Percentiles rank a stretch among this genome's conserved stretches.
Evolutionary conservation across 2,329 filamentous ascomycete species (phyloP).

Genomic region (Gliomastix tumulicola): DNA sequence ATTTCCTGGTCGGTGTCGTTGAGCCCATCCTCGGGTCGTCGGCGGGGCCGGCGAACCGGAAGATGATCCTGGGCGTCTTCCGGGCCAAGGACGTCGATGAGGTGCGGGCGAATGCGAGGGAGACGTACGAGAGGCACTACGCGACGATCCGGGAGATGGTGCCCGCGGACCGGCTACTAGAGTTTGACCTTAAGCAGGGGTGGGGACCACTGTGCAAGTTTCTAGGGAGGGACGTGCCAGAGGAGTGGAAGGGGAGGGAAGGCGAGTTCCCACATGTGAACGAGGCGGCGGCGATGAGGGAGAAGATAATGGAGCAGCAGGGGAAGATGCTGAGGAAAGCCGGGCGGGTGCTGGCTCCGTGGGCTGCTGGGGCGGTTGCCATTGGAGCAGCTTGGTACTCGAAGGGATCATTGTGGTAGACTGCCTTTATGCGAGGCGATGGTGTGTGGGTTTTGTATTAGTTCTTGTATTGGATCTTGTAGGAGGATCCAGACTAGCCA

Average conservation of each 20-base stretch:
- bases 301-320: not conserved
- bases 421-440: no score
- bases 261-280: no score
- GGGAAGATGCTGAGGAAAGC: no score
- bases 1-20: slow-evolving; percentile 10
- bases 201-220: slow-evolving; percentile 29
- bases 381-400: no score
- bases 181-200: slow-evolving; percentile 22
- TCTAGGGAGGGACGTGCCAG: slow-evolving; percentile 20
- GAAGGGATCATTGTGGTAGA: no score
- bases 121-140: slow-evolving; percentile 20
- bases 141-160: slow-evolving; percentile 15
- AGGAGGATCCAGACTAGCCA: no score
- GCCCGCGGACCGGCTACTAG: slow-evolving; percentile 12
- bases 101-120: slow-evolving; percentile 10
- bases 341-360: no score
- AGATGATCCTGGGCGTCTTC: slow-evolving; percentile 18
- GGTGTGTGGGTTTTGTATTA: no score
- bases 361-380: no score
- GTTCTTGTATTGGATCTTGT: no score
- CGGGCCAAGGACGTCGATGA: slow-evolving; percentile 12
- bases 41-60: slow-evolving; percentile 13
- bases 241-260: no score
- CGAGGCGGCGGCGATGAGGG: not conserved
- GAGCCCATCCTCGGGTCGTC: slow-evolving; percentile 21